Evolutionary conservation across 1,284 basidiomycete genomes (phyloP).

Genomic region (Marasmius sp.): DNA sequence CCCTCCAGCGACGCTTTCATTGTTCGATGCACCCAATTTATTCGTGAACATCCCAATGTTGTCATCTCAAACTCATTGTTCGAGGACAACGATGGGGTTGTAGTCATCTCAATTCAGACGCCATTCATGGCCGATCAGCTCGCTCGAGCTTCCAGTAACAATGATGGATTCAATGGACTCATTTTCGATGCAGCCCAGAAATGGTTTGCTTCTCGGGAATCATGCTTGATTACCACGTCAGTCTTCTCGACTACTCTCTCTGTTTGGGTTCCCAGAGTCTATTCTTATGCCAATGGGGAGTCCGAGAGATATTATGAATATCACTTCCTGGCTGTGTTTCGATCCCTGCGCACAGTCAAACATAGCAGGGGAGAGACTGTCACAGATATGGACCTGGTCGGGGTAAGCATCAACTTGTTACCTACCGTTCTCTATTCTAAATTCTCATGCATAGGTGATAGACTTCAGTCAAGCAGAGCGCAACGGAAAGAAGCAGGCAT

Average conservation of each 20-base stretch:
- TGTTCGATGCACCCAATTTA: too few relatives aligned
- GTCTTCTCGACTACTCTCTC: background rate
- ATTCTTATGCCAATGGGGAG: background rate
- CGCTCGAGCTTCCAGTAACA: too few relatives aligned
- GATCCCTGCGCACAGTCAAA: background rate
- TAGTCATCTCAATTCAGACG: too few relatives aligned
- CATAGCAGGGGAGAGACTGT: too few relatives aligned
- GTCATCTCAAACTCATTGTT: too few relatives aligned
- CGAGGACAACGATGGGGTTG: too few relatives aligned
- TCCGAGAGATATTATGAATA: background rate
- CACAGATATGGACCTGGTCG: background rate
- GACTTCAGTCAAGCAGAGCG: background rate
- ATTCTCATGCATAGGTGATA: background rate
- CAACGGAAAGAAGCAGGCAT: background rate
- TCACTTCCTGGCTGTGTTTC: background rate
- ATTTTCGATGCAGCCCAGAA: too few relatives aligned
- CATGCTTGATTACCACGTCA: slow-evolving; percentile 4
- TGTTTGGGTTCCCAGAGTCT: background rate
- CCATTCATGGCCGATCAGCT: too few relatives aligned
- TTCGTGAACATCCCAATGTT: too few relatives aligned
- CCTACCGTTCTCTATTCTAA: background rate
- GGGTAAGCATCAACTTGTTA: background rate
- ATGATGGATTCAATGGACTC: too few relatives aligned
- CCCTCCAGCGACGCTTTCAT: too few relatives aligned
- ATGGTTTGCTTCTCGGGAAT: too few relatives aligned